Conservation (phyloP, 106 monocot genomes). For the Acorus gramineus region DNA sequence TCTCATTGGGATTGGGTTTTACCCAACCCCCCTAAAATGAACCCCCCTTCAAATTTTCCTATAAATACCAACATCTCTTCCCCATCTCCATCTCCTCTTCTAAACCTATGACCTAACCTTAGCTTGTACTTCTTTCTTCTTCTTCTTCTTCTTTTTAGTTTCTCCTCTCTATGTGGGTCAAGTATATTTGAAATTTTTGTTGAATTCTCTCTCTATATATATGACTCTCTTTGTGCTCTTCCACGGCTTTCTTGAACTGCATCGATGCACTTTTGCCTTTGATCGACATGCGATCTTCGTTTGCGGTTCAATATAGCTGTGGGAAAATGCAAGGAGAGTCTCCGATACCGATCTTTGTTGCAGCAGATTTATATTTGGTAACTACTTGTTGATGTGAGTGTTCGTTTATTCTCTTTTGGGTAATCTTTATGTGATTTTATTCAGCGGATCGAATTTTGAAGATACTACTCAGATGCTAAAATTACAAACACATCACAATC, state of each 20-base stretch:
- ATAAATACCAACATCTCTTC: conserved; percentile 20
- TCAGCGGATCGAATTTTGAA: too few relatives aligned
- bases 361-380: too few relatives aligned
- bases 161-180: too few relatives aligned
- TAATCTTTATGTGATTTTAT: too few relatives aligned
- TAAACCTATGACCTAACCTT: neutral
- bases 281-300: neutral
- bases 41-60: conserved; percentile 5
- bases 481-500: too few relatives aligned
- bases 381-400: too few relatives aligned
- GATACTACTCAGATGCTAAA: too few relatives aligned
- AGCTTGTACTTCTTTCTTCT: neutral
- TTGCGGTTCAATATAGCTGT: conserved; percentile 99
- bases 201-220: neutral
- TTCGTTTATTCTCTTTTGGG: too few relatives aligned
- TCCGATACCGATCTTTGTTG: too few relatives aligned
- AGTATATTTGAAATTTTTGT: too few relatives aligned
- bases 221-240: conserved; percentile 73
- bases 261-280: neutral
- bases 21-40: conserved; percentile 13
- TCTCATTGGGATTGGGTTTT: conserved; percentile 41
- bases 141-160: neutral
- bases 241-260: conserved; percentile 99
- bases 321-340: conserved; percentile 77
- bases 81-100: conserved; percentile 5